Evolutionary conservation across 2,329 filamentous ascomycete genomes (phyloP), one percentile per base, ranked within the genome.

Genomic region (Fusarium concolor): DNA sequence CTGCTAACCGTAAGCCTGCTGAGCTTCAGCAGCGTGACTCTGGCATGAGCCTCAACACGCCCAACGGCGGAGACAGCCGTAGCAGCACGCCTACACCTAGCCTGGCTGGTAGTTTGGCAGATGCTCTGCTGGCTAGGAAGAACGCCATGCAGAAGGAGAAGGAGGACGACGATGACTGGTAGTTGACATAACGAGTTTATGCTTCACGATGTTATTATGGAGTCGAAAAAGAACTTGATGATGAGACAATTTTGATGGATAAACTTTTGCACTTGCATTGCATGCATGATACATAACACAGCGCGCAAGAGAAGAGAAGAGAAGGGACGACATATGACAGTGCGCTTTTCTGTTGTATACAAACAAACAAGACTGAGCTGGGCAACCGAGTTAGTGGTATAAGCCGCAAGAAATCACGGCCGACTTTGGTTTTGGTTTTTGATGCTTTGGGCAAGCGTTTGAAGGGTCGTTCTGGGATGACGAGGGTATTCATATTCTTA

Each of bases 61-160:
- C 80, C 68, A 89, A 81, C 79, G 87, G 80, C 69, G 86, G 76
- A 54, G 87, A 83, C 49, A 92, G 90, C 73, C 87, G 90, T 38
- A 91, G 89, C 70, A 89, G 83, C 66, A 93, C 91, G 6, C 90
- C 91, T 5, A 93, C 87, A 37, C 87, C 90, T 15, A 92, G 90
- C 76, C 77, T 93, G 63, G 90, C 88, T 5, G 91, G 90, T 47
- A 92, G 91, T 44, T 80, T 96, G 70, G 92, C 92, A 4, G 92
- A 94, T 76, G 92, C 92, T n/a, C 80, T 96, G 72, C 82, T 92
- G 72, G 90, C 91, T 42, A 85, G 92, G 72, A 91, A 94, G 82
- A 89, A 87, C 68, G 91, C 90, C 8, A 93, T 93, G 90, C 89
- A 90, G 74, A 88, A 86, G 74, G 88, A 87, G 78, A 84, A 87